A percentile compares a stretch with the other conserved stretches of the same genome.
phyloP scores from a whole-genome alignment of 768 basidiomycete species.

The Tubosaeta sp. region DNA sequence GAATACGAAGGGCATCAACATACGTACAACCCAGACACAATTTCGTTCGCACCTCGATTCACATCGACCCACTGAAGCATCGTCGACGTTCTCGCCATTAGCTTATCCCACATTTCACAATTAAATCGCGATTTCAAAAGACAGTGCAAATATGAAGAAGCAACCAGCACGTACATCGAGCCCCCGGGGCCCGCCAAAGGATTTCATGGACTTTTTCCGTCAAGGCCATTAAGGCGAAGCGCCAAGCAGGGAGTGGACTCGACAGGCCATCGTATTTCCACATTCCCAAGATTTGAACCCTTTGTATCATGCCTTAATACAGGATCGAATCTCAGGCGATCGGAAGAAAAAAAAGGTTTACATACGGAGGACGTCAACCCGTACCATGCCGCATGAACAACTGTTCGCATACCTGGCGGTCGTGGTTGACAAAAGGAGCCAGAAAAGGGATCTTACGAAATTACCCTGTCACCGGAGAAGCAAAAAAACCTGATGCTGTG shows the following conservation, averaged over 20 bases:
- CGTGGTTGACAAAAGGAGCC: background rate
- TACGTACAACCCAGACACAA: background rate
- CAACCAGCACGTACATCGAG: background rate
- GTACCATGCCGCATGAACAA: constrained; percentile 4
- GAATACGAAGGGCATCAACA: constrained; percentile 6
- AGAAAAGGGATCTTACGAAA: constrained; percentile 19
- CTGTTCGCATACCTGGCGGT: background rate
- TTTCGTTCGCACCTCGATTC: background rate
- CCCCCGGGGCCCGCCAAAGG: background rate
- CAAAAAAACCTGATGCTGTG: constrained; percentile 25
- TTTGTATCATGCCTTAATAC: constrained; percentile 6
- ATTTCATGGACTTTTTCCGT: background rate
- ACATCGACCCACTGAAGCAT: background rate
- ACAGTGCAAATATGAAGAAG: background rate
- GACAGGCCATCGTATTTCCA: constrained; percentile 10
- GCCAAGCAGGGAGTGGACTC: background rate
- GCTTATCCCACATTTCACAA: background rate
- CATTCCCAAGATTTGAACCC: constrained; percentile 7
- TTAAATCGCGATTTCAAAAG: background rate
- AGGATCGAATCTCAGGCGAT: constrained; percentile 13
- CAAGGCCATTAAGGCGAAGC: background rate
- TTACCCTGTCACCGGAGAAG: constrained; percentile 14
- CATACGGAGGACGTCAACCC: constrained; percentile 10
- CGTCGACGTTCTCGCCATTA: background rate
- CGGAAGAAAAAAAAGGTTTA: constrained; percentile 2